Evolutionary conservation across 768 basidiomycete genomes (phyloP).

Genomic region (Rhodotorula diobovata): DNA sequence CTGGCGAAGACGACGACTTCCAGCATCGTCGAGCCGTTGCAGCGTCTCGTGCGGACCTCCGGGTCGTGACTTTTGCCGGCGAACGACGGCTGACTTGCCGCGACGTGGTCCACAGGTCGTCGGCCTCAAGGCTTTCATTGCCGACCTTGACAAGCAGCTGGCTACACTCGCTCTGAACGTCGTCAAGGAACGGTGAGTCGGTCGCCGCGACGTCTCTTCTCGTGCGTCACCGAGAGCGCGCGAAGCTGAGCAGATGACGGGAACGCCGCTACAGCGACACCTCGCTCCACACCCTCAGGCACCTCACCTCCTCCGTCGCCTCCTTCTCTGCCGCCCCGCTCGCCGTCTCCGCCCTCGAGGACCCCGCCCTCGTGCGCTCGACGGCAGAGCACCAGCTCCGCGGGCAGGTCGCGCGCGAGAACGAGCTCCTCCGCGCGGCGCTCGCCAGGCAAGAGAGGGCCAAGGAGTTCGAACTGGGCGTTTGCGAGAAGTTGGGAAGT

Average conservation of each 20-base stretch:
- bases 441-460: constrained; percentile 7
- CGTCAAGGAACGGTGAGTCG: constrained; percentile 13
- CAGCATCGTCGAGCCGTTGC: constrained; percentile 15
- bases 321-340: neutral
- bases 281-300: constrained; percentile 1
- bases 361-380: constrained; percentile 14
- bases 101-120: neutral
- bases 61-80: neutral
- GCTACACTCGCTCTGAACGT: constrained; percentile 1
- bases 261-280: constrained; percentile 1
- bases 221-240: no score
- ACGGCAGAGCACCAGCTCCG: constrained; percentile 14
- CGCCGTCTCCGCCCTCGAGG: neutral
- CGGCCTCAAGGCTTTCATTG: constrained; percentile 17
- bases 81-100: neutral
- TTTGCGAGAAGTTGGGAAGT: neutral
- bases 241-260: no score
- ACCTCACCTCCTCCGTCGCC: constrained; percentile 1
- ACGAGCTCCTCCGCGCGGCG: constrained; percentile 10
- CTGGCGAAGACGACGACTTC: neutral
- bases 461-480: constrained; percentile 5
- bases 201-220: neutral
- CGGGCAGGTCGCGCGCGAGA: constrained; percentile 18
- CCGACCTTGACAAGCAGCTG: constrained; percentile 16
- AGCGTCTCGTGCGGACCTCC: constrained; percentile 2